A percentile compares a stretch with the other conserved stretches of the same genome.
Evolutionary conservation across 176 grass and related monocot species (phyloP).

Genomic region (Oryza rufipogon): DNA sequence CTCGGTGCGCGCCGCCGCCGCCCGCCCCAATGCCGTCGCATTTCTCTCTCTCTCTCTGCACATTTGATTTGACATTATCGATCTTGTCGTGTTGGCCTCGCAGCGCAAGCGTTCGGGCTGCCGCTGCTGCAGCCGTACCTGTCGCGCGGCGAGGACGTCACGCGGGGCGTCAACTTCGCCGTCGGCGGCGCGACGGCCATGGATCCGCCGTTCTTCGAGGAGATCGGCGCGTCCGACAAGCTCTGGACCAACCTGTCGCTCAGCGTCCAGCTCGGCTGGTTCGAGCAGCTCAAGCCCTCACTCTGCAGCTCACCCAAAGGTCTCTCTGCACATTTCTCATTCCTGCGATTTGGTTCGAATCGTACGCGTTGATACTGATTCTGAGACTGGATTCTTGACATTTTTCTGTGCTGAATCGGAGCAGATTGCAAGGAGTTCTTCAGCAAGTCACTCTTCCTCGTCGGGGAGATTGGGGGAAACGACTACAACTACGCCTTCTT

Average conservation of each 20-base stretch:
- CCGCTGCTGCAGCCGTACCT: slow-evolving; percentile 75
- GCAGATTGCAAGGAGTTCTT: slow-evolving; percentile 78
- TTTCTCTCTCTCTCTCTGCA: background rate
- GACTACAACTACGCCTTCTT: slow-evolving; percentile 90
- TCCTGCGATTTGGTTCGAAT: slow-evolving; percentile 2
- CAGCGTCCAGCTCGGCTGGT: slow-evolving; percentile 72
- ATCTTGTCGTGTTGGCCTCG: background rate
- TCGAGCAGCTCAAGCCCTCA: slow-evolving; percentile 72
- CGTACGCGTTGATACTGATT: background rate
- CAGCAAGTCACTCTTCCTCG: slow-evolving; percentile 70
- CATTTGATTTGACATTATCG: slow-evolving; percentile 5
- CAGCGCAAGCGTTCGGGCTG: slow-evolving; percentile 81
- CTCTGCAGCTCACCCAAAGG: slow-evolving; percentile 68
- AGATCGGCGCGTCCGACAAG: slow-evolving; percentile 53
- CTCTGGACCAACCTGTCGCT: slow-evolving; percentile 74
- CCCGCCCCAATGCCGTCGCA: background rate
- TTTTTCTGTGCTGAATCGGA: background rate
- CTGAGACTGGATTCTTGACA: background rate
- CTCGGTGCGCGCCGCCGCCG: slow-evolving; percentile 42
- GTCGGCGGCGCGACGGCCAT: slow-evolving; percentile 79
- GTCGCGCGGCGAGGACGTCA: slow-evolving; percentile 46
- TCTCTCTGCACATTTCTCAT: slow-evolving; percentile 4
- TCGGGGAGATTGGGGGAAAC: slow-evolving; percentile 87
- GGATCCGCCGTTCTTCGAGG: slow-evolving; percentile 72
- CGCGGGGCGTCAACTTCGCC: slow-evolving; percentile 83